Base-by-base conservation (phyloP, 371 early-diverging fungal species). In the Mycotypha africana region DNA sequence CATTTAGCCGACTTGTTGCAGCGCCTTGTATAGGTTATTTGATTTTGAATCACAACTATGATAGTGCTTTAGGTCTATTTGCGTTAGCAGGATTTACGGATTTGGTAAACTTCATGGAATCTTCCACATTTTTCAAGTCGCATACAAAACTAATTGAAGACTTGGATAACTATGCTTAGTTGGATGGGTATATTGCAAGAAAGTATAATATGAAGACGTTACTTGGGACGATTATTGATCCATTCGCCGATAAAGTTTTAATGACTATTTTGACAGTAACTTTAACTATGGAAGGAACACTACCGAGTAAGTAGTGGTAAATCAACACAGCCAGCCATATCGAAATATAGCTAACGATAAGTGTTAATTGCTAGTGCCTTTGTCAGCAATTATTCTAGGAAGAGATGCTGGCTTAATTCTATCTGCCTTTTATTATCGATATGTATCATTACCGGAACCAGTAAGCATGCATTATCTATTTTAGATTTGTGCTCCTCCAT, bases 101-200 rank as follows among this genome's bases (percentile, higher is more conserved):
- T 67, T 67, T 86, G 65, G 86, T 82, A 74, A 63, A 68, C 19
- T 9, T 37, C 35, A 28, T 23, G 24, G 14, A 21, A 35, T 14
- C 36, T 16, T 28, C 37, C 17, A 17, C 10, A 23, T 19, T 15
- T 34, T 44, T 35, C 26, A 39, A n/a, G 22, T 42, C 23, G 26
- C 44, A 36, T 52, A 49, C 30, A 38, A n/a, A n/a, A n/a, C n/a
- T n/a, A n/a, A n/a, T n/a, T n/a, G 32, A 0, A 17, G 1, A 24
- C 2, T 14, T 22, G 16, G 12, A 17, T 14, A 36, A 47, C 2
- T 39, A 38, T 34, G 17, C 30, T n/a, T 52, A 85, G 79, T 56
- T 94, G 30, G 98, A 98, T 67, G 98, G 98, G 20, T 92, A 77
- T 55, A 85, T 97, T 53, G 98, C 98, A 5, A 75, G 97, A 26